A percentile compares a stretch with the other conserved stretches of the same genome.
Evolutionary conservation across 2,329 filamentous ascomycete genomes (phyloP).

Genomic region (Ophiostoma ulmi): DNA sequence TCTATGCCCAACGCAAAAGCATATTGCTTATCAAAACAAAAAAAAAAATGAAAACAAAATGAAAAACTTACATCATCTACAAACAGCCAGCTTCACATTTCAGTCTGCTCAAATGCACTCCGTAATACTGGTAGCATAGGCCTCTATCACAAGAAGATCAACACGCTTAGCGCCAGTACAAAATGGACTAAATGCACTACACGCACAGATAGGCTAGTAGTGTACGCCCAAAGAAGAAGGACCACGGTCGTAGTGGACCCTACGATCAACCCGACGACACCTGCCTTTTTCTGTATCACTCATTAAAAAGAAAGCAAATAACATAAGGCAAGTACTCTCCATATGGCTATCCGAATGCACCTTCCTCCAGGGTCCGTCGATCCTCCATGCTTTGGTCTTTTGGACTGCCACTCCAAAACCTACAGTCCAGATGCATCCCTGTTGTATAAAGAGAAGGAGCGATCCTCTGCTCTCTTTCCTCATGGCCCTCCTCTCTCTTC

Average conservation of each 20-base stretch:
- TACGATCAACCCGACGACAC: conserved; percentile 17
- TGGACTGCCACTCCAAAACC: background rate
- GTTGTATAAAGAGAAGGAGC: conserved; percentile 4
- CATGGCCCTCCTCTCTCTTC: background rate
- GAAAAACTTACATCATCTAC: background rate
- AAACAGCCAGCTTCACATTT: background rate
- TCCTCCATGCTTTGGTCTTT: background rate
- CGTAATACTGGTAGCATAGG: no score
- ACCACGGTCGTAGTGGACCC: conserved; percentile 5
- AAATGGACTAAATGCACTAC: background rate
- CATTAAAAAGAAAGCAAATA: background rate
- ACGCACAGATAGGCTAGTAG: background rate
- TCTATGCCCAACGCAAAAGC: background rate
- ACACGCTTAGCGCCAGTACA: background rate
- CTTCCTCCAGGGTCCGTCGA: background rate
- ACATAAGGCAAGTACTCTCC: background rate
- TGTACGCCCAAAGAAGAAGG: conserved; percentile 5
- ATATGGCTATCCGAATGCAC: background rate
- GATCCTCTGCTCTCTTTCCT: background rate
- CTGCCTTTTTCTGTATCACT: conserved; percentile 20
- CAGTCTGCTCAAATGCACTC: background rate
- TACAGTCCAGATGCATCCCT: conserved; percentile 7
- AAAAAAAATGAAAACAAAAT: no score
- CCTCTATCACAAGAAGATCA: background rate
- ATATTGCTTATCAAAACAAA: background rate